These are phyloP conservation scores for Phialocephala subalpina DNA, from an alignment of 2,329 filamentous ascomycete species.

Conservation along the genomic window DNA sequence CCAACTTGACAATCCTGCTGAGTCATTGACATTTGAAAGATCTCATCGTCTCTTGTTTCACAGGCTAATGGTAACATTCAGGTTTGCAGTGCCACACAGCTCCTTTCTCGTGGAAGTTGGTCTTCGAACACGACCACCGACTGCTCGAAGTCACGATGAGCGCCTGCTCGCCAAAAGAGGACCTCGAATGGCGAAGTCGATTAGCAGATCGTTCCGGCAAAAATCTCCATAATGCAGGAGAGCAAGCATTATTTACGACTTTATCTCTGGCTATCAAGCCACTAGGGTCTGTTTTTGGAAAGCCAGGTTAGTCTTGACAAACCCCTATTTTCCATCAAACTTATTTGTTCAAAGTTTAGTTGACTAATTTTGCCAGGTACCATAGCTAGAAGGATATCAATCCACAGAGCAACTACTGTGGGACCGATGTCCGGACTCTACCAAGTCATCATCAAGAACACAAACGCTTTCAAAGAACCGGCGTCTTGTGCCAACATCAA, in stretches of 20 bases:
- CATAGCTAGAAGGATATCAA: constrained; percentile 73
- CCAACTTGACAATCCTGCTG: no score
- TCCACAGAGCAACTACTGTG: constrained; percentile 80
- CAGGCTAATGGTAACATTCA: constrained; percentile 47
- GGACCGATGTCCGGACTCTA: constrained; percentile 72
- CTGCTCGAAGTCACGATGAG: constrained; percentile 88
- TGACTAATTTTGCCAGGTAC: constrained; percentile 54
- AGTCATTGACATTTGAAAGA: neutral
- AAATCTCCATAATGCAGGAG: constrained; percentile 55
- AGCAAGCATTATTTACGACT: constrained; percentile 65
- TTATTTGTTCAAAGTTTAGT: neutral
- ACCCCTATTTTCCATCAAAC: neutral
- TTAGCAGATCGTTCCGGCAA: constrained; percentile 61
- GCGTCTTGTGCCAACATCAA: constrained; percentile 63
- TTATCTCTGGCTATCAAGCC: constrained; percentile 75
- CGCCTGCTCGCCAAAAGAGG: constrained; percentile 83
- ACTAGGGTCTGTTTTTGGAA: constrained; percentile 78
- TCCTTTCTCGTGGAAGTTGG: constrained; percentile 89
- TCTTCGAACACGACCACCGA: constrained; percentile 80
- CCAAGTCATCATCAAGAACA: constrained; percentile 89
- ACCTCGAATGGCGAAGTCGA: constrained; percentile 79
- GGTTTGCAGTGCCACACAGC: constrained; percentile 88
- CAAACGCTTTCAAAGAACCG: constrained; percentile 70
- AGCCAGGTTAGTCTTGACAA: constrained; percentile 60
- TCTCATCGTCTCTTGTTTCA: neutral